Base-by-base conservation (phyloP, 805 yeast species). In the Jamesozyma lodderae region DNA sequence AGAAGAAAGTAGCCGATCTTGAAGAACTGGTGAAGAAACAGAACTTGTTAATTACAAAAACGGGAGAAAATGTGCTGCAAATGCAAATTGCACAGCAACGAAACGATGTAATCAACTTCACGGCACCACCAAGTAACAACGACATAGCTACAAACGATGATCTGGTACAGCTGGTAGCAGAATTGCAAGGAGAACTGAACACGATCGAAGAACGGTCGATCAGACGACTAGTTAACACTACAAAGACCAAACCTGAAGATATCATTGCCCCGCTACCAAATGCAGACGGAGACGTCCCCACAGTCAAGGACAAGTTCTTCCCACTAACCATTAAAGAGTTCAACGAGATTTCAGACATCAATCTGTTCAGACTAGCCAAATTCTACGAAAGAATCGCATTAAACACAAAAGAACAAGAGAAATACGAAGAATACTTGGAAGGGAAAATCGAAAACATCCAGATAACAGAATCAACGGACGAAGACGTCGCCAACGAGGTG, bases 101-200 rank as follows among this genome's bases (percentile, higher is more conserved):
- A 41, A 43, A 60, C 40, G 63, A 64, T 29, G 58, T 71, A 37
- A 46, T 50, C 7, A 51, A 61, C 4, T 37, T 39, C 10, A 47
- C 60, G 38, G 19, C 42, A 14, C 14, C 41, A 15, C 40, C 37
- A 20, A 18, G 41, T 37, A 31, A 27, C 13, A 56, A 70, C 3
- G 85, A 80, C 45, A 79, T 70, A 46, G 84, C 79, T 26, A 77
- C 90, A 3, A 81, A 84, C 47, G 94, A 83, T 41, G 97, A 90
- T 53, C 63, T 88, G 10, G 82, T 82, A 3, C 90, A 85, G 54
- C 67, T 88, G 33, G 96, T 87, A 11, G 85, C 84, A 9, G 97
- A 88, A 59, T 64, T 88, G 40, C 96, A 88, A 60, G 83, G 84
- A 7, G 96, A 88, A 61, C 68, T 88, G 52, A 88, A 83, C 37